These are phyloP conservation scores for Actinomucor elegans DNA, from an alignment of 371 early-diverging fungal genomes.

Conservation along the genomic window DNA sequence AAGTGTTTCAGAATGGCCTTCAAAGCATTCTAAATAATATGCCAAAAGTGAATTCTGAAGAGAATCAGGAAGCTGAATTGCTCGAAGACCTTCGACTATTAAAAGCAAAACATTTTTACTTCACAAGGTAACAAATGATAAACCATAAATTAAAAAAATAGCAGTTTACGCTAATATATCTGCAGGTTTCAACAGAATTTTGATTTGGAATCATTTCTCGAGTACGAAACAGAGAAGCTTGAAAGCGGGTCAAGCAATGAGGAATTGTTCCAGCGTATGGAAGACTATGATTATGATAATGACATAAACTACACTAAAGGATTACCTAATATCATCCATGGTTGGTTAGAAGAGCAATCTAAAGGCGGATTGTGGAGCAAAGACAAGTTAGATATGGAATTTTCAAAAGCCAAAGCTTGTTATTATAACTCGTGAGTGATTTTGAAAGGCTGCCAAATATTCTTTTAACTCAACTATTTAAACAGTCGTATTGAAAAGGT, in stretches of 20 bases:
- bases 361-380: conserved; percentile 45
- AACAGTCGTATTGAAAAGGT: conserved; percentile 49
- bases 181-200: conserved; percentile 42
- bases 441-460: neutral
- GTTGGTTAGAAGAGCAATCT: conserved; percentile 35
- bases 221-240: conserved; percentile 37
- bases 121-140: conserved; percentile 29
- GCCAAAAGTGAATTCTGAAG: neutral
- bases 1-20: conserved; percentile 49
- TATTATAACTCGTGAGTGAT: conserved; percentile 50
- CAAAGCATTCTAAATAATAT: conserved; percentile 1
- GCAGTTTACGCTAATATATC: neutral
- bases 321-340: conserved; percentile 44
- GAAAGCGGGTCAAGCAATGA: conserved; percentile 8
- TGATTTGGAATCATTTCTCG: conserved; percentile 44
- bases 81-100: conserved; percentile 24
- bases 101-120: conserved; percentile 59
- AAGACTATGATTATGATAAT: conserved; percentile 52
- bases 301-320: conserved; percentile 46
- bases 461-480: neutral
- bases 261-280: conserved; percentile 40
- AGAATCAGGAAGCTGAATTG: neutral
- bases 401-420: conserved; percentile 51
- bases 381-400: conserved; percentile 46
- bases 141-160: neutral